Base-by-base conservation (phyloP, 768 basidiomycete genomes). In the Suillus decipiens region DNA sequence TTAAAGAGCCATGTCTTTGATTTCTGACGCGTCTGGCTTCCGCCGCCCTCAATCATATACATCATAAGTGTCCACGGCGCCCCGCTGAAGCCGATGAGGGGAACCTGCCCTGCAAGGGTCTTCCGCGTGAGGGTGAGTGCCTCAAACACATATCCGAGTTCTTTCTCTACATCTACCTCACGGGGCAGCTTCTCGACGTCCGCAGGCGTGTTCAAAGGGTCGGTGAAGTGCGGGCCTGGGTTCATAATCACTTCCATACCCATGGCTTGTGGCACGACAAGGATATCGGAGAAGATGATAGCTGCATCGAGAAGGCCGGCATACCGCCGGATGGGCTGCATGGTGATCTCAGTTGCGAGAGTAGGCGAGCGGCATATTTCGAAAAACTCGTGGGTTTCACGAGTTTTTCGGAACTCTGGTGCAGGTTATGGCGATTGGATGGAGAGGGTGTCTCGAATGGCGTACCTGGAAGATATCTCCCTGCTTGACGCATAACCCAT, bases 401-500 rank as follows among this genome's bases (percentile, higher is more conserved):
- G 90, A 42, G 98, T 80, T 73, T 89, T 86, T 63, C 91, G 86
- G 76, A 98, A 99, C 79, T 98, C 96, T 96, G 73, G 1, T 37
- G 24, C 39, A 31, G 9, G 48, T 56, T 67, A 62, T 61, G 58
- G 1, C 50, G 28, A 14, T 36, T 11, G 11, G 41, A 15, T 1
- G 31, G 33, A n/a, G n/a, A 67, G 36, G 24, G 55, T 37, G 60
- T 56, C 60, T 53, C n/a, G 37, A n/a, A 54, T 63, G 73, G 17
- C 77, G 72, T 70, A 92, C 92, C 96, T 76, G 96, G 96, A 53
- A 98, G 86, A 78, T 96, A 96, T 59, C 96, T 87, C 56, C 96
- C 96, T 28, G 96, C 96, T 74, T 98, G 96, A 41, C 96, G 86
- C 96, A 98, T 98, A 57, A 96, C 91, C 96, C 96, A 98, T 62